These are phyloP conservation scores for Eucalyptus lansdowneana DNA, from an alignment of 345 rosid species.

Conservation along the genomic window DNA sequence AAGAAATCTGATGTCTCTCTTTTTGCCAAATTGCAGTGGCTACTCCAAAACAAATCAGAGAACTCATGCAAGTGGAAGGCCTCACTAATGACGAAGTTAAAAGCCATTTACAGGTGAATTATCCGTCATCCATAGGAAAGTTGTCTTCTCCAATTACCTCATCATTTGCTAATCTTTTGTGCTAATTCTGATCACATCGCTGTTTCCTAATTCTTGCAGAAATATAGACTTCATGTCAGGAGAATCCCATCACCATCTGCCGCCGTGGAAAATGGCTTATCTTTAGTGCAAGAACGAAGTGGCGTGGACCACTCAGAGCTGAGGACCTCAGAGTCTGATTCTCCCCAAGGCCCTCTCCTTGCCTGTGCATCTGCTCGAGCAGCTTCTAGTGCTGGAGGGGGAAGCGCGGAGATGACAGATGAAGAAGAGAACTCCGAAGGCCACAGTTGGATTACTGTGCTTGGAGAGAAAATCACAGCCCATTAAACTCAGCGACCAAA, in stretches of 20 bases:
- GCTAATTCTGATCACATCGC: background rate
- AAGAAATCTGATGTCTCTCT: background rate
- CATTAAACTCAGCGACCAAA: background rate
- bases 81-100: conserved; percentile 90
- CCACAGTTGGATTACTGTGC: conserved; percentile 26
- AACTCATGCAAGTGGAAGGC: conserved; percentile 73
- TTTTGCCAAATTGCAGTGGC: conserved; percentile 43
- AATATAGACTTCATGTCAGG: conserved; percentile 67
- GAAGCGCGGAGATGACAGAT: conserved; percentile 38
- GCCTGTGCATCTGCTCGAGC: background rate
- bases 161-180: background rate
- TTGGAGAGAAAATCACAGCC: background rate
- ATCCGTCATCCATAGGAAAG: background rate
- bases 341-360: conserved; percentile 46
- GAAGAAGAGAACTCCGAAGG: conserved; percentile 44
- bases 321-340: conserved; percentile 16
- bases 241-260: conserved; percentile 16
- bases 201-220: conserved; percentile 26
- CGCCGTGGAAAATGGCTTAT: background rate
- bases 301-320: background rate
- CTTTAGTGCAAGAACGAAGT: background rate
- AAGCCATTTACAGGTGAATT: conserved; percentile 74
- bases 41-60: conserved; percentile 7
- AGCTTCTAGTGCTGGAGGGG: conserved; percentile 20
- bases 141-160: background rate